A percentile compares a stretch with the other conserved stretches of the same genome.
phyloP scores from a whole-genome alignment of 2,329 filamentous ascomycete genomes.

The Clonostachys rosea region DNA sequence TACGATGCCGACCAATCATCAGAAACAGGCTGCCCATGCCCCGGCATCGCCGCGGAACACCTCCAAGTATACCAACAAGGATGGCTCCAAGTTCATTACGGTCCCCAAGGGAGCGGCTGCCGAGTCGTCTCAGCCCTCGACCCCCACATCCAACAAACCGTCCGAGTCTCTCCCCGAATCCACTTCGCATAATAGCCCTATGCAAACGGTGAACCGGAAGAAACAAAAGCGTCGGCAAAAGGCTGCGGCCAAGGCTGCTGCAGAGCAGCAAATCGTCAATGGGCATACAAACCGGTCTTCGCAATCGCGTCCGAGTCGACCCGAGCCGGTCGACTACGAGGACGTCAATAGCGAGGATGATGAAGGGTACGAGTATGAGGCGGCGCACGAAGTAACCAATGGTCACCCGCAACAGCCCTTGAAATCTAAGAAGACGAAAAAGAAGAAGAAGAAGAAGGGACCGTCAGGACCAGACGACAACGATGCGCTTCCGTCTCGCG shows the following conservation, averaged over 20 bases:
- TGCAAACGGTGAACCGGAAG: constrained; percentile 73
- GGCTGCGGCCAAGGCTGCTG: constrained; percentile 64
- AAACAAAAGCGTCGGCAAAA: constrained; percentile 93
- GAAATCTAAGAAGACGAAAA: constrained; percentile 58
- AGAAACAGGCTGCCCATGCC: constrained; percentile 40
- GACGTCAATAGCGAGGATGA: constrained; percentile 54
- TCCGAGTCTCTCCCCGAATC: constrained; percentile 20
- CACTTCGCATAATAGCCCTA: constrained; percentile 18
- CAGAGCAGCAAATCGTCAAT: constrained; percentile 28
- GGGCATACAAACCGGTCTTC: constrained; percentile 30
- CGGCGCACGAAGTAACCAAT: constrained; percentile 18
- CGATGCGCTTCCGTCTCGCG: neutral
- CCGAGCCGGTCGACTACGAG: constrained; percentile 35
- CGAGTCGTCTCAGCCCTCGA: constrained; percentile 49
- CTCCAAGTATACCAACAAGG: constrained; percentile 63
- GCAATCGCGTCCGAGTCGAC: constrained; percentile 11
- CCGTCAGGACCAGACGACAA: constrained; percentile 7
- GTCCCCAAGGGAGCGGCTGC: constrained; percentile 51
- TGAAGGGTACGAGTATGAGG: constrained; percentile 32
- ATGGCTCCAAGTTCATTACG: constrained; percentile 66
- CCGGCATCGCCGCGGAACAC: constrained; percentile 49
- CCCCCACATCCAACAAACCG: constrained; percentile 36
- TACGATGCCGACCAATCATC: constrained; percentile 48
- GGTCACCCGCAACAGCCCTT: constrained; percentile 17
- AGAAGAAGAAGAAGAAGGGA: constrained; percentile 60